A percentile compares a stretch with the other conserved stretches of the same genome.
phyloP scores from a whole-genome alignment of 2,329 filamentous ascomycete species.

The Penicillium rolfsii region DNA sequence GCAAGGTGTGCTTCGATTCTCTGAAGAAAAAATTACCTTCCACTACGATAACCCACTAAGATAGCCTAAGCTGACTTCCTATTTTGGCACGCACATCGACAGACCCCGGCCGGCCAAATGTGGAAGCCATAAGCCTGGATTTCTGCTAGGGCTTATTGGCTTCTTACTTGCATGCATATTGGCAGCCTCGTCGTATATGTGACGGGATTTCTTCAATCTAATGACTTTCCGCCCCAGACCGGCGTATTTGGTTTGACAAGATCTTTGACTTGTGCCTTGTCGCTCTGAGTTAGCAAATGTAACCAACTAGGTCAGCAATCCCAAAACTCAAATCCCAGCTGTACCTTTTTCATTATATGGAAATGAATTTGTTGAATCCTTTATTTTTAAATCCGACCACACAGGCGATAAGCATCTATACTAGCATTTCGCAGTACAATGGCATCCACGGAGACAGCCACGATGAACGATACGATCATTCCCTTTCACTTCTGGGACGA shows the following conservation, averaged over 20 bases:
- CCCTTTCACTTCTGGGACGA: conserved; percentile 5
- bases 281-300: background rate
- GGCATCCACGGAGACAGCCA: background rate
- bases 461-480: background rate
- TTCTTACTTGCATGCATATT: background rate
- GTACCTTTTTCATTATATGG: background rate
- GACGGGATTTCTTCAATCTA: background rate
- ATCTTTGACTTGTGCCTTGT: background rate
- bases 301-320: background rate
- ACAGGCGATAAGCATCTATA: background rate
- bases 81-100: background rate
- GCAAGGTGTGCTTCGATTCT: background rate
- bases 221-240: background rate
- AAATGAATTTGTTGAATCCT: background rate
- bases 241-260: background rate
- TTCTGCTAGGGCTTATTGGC: background rate
- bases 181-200: background rate
- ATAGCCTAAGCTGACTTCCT: background rate
- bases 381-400: background rate
- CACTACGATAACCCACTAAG: background rate
- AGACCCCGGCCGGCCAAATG: background rate
- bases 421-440: background rate
- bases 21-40: background rate
- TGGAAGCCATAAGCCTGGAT: background rate
- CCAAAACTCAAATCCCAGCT: background rate